Percentiles rank a stretch among this genome's conserved stretches.
phyloP scores from a whole-genome alignment of 2,329 filamentous ascomycete genomes.

The Tolypocladium ophioglossoides region DNA sequence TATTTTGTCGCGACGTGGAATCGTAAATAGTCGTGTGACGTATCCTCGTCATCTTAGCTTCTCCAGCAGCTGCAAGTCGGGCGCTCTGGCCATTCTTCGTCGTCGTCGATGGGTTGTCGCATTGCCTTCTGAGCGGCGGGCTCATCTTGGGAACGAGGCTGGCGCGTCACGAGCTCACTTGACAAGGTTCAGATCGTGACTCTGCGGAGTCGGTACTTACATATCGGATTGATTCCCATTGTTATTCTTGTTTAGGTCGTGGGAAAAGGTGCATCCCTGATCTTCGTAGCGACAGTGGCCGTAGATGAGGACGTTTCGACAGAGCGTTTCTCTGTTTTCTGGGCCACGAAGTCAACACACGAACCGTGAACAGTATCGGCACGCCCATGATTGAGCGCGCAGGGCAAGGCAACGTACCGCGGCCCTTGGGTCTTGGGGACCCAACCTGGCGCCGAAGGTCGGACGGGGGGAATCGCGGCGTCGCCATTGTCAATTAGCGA shows the following conservation, averaged over 20 bases:
- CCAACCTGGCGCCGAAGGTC: slow-evolving; percentile 42
- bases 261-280: slow-evolving; percentile 83
- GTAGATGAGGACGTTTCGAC: slow-evolving; percentile 87
- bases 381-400: neutral
- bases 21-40: neutral
- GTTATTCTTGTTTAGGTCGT: slow-evolving; percentile 57
- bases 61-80: neutral
- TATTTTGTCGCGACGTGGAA: neutral
- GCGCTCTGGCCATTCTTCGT: neutral
- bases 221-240: slow-evolving; percentile 33
- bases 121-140: neutral
- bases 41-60: neutral
- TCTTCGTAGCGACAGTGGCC: slow-evolving; percentile 89
- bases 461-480: slow-evolving; percentile 32
- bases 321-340: slow-evolving; percentile 84
- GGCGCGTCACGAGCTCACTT: neutral
- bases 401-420: slow-evolving; percentile 30
- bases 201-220: slow-evolving; percentile 25
- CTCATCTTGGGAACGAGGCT: neutral
- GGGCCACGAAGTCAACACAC: slow-evolving; percentile 2
- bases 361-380: neutral
- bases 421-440: slow-evolving; percentile 46
- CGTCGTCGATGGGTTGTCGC: neutral
- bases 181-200: neutral
- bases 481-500: slow-evolving; percentile 29